These are phyloP conservation scores for Aspergillus sp. DNA, from an alignment of 2,329 filamentous ascomycete genomes.

Conservation along the genomic window DNA sequence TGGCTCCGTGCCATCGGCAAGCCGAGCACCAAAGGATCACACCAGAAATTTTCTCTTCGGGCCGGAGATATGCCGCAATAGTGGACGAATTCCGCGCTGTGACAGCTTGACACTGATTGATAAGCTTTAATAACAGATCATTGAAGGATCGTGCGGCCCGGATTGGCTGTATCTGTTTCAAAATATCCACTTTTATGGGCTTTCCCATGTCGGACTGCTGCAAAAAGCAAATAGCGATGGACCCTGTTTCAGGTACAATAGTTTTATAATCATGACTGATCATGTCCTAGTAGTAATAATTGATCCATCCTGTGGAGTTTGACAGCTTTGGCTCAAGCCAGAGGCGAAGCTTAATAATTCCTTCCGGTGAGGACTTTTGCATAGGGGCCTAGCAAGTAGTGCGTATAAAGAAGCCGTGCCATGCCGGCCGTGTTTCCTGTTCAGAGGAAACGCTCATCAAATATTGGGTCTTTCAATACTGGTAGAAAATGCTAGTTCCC, in stretches of 20 bases:
- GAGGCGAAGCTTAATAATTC: neutral
- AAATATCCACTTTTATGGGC: neutral
- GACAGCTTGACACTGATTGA: neutral
- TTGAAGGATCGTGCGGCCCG: neutral
- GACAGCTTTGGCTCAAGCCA: neutral
- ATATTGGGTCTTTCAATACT: neutral
- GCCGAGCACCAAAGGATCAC: neutral
- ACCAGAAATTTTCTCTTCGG: neutral
- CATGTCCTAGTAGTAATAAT: neutral
- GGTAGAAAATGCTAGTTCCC: neutral
- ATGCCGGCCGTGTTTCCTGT: neutral
- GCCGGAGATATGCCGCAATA: neutral
- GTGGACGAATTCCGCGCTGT: neutral
- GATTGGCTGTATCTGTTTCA: neutral
- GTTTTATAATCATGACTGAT: constrained; percentile 1
- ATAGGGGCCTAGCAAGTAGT: neutral
- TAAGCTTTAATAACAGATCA: neutral
- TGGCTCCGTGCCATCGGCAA: neutral
- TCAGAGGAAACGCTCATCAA: neutral
- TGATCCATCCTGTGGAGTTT: neutral
- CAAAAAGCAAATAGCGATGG: neutral
- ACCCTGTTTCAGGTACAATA: neutral
- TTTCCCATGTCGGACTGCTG: neutral
- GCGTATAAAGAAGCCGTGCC: neutral
- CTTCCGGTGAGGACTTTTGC: neutral